A percentile compares a stretch with the other conserved stretches of the same genome.
These are phyloP conservation scores for Trematosphaeria pertusa DNA, from an alignment of 2,329 filamentous ascomycete species.

Conservation along the genomic window DNA sequence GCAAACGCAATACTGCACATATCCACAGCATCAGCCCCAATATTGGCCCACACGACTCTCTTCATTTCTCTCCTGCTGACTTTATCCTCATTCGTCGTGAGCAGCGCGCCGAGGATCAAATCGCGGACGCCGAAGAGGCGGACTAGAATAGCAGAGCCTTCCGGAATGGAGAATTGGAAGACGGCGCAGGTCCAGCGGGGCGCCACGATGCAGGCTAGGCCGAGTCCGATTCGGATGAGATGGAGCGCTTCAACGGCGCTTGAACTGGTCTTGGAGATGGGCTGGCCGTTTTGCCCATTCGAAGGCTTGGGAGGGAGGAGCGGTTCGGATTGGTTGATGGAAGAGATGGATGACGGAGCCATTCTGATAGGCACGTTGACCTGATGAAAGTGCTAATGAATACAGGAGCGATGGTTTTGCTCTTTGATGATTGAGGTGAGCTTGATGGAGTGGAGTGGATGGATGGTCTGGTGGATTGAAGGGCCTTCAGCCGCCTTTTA, in stretches of 20 bases:
- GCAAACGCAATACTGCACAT: conserved; percentile 23
- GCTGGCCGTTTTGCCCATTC: conserved; percentile 9
- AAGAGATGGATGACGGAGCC: conserved; percentile 13
- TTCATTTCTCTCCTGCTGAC: conserved; percentile 27
- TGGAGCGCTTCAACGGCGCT: conserved; percentile 28
- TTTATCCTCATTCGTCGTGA: conserved; percentile 31
- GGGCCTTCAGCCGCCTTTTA: not conserved
- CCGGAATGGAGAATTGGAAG: conserved; percentile 25
- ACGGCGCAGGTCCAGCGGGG: conserved; percentile 27
- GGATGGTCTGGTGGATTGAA: not conserved
- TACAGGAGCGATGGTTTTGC: not conserved
- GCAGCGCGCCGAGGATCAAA: conserved; percentile 28
- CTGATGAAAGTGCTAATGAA: not conserved
- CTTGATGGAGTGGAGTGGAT: not conserved
- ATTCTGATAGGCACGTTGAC: no score
- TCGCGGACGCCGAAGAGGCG: conserved; percentile 36
- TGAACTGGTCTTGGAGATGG: conserved; percentile 17
- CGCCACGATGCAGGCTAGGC: conserved; percentile 26
- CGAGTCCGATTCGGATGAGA: conserved; percentile 25
- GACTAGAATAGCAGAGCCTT: conserved; percentile 15
- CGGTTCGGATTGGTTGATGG: conserved; percentile 15
- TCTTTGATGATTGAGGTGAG: not conserved
- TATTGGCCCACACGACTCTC: conserved; percentile 30
- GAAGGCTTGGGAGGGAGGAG: conserved; percentile 21
- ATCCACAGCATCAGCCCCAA: conserved; percentile 29